These are phyloP conservation scores for Raphanus sativus DNA, from an alignment of 345 rosid species.

Conservation along the genomic window DNA sequence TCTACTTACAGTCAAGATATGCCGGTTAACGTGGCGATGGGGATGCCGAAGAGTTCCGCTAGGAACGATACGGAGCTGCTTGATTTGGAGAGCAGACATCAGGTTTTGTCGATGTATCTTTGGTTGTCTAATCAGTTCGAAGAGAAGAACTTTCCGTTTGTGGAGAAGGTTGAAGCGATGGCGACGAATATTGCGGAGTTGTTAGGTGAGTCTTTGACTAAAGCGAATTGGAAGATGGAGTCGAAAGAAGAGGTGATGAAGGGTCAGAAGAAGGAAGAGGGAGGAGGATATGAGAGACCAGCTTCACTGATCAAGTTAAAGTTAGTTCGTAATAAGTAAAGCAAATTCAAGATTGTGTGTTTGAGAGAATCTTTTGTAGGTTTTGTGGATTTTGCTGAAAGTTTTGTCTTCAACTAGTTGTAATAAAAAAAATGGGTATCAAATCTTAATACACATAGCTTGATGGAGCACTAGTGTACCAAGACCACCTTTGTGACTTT, in stretches of 20 bases:
- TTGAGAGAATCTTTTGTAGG: neutral
- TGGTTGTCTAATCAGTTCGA: conserved; percentile 88
- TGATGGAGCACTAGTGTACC: no score
- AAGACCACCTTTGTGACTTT: no score
- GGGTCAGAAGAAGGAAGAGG: conserved; percentile 46
- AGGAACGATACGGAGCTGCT: conserved; percentile 73
- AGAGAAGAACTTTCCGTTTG: conserved; percentile 70
- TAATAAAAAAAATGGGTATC: neutral
- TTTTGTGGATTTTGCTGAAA: conserved; percentile 5
- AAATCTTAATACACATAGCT: neutral
- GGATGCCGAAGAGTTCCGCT: conserved; percentile 87
- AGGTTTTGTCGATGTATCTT: conserved; percentile 82
- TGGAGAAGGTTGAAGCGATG: conserved; percentile 77
- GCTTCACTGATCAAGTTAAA: conserved; percentile 50
- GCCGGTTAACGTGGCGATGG: conserved; percentile 84
- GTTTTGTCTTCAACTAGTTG: neutral
- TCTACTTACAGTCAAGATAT: conserved; percentile 60
- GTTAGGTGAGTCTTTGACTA: conserved; percentile 73
- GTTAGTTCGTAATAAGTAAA: conserved; percentile 24
- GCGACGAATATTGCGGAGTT: conserved; percentile 73
- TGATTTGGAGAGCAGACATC: conserved; percentile 86
- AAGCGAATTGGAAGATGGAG: conserved; percentile 79
- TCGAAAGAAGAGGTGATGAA: conserved; percentile 53
- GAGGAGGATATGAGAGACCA: conserved; percentile 62
- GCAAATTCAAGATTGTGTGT: neutral